Evolutionary conservation across 257 asterid species (phyloP).

Genomic region (Fraxinus cuspidata): DNA sequence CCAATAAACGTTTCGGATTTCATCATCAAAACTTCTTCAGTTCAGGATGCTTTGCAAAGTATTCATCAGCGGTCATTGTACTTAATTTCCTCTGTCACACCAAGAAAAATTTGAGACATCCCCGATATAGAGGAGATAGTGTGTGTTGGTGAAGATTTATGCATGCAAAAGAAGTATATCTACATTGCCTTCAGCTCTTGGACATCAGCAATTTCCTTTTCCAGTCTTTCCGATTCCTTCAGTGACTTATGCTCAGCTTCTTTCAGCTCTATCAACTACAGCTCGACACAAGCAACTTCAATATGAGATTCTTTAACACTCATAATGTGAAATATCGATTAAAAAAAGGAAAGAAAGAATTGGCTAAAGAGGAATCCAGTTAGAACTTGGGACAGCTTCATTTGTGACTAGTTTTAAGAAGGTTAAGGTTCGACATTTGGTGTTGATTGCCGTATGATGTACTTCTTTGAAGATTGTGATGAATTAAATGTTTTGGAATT

Average conservation of each 20-base stretch:
- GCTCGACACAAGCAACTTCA: too few relatives aligned
- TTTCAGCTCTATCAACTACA: too few relatives aligned
- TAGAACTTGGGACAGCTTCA: not conserved
- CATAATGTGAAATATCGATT: not conserved
- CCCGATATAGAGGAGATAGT: too few relatives aligned
- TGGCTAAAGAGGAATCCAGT: not conserved
- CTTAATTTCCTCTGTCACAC: constrained; percentile 69
- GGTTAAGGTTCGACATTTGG: too few relatives aligned
- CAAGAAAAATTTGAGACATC: too few relatives aligned
- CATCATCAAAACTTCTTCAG: constrained; percentile 76
- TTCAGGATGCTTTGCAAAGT: constrained; percentile 93
- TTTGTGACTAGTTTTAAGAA: not conserved
- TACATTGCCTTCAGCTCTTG: constrained; percentile 93
- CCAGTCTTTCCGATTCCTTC: too few relatives aligned
- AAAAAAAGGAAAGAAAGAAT: not conserved
- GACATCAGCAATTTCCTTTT: too few relatives aligned
- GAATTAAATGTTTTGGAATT: constrained; percentile 6
- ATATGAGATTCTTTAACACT: constrained; percentile 14
- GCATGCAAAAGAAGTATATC: too few relatives aligned
- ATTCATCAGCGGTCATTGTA: constrained; percentile 96
- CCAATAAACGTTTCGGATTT: constrained; percentile 64
- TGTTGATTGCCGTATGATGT: not conserved
- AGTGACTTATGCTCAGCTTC: too few relatives aligned
- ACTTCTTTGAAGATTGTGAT: constrained; percentile 2
- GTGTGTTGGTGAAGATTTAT: too few relatives aligned